These are phyloP conservation scores for Torulaspora pretoriensis DNA, from an alignment of 1,139 yeast species.

Conservation along the genomic window DNA sequence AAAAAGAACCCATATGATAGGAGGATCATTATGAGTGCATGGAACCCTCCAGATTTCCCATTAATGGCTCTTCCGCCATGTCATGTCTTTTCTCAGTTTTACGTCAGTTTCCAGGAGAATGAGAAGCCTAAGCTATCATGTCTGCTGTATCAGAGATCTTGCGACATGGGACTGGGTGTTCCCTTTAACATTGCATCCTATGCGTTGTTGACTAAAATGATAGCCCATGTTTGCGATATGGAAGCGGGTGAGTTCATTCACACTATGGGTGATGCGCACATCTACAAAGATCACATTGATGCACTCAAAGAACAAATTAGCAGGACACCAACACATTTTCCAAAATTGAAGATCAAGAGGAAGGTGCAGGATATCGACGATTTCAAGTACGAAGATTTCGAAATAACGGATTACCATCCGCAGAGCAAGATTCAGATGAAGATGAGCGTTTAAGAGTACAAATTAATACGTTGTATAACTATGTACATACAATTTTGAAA, in stretches of 20 bases:
- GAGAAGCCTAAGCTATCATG: constrained; percentile 72
- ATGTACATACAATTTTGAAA: neutral
- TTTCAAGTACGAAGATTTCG: constrained; percentile 82
- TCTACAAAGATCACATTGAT: constrained; percentile 86
- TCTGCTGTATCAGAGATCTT: constrained; percentile 90
- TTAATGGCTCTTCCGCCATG: constrained; percentile 98
- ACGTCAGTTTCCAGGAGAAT: constrained; percentile 70
- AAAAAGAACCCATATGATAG: constrained; percentile 90
- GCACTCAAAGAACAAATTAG: constrained; percentile 75
- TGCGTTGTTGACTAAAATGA: constrained; percentile 87
- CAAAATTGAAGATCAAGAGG: constrained; percentile 66
- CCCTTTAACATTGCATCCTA: constrained; percentile 98
- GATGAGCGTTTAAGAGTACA: constrained; percentile 48
- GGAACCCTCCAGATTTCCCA: constrained; percentile 95
- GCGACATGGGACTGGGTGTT: constrained; percentile 98
- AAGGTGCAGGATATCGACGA: constrained; percentile 75
- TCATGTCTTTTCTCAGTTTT: constrained; percentile 93
- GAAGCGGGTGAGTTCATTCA: constrained; percentile 94
- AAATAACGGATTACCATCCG: constrained; percentile 73
- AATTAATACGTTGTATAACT: neutral
- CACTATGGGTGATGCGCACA: constrained; percentile 95
- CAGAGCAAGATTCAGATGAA: constrained; percentile 84
- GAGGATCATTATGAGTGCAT: constrained; percentile 89
- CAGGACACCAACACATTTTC: constrained; percentile 75
- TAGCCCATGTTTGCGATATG: constrained; percentile 89